Percentiles rank a stretch among this genome's conserved stretches.
Evolutionary conservation across 176 grass and related monocot genomes (phyloP).

Genomic region (Aechmea fasciata): DNA sequence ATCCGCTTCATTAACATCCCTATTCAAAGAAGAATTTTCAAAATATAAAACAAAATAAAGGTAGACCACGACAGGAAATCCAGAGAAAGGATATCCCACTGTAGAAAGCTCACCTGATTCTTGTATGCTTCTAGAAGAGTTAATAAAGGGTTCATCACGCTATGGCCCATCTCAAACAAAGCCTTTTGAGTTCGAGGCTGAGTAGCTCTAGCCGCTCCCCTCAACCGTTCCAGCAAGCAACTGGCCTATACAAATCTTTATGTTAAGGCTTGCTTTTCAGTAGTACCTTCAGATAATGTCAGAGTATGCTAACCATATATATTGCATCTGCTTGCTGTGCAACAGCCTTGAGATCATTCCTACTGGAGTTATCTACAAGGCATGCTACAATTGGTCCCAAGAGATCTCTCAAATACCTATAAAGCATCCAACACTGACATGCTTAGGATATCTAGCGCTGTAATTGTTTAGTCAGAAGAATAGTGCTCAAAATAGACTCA

Average conservation of each 20-base stretch:
- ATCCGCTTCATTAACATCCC: no score
- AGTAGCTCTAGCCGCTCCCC: slow-evolving; percentile 88
- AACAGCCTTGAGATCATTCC: slow-evolving; percentile 84
- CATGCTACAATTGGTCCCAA: slow-evolving; percentile 78
- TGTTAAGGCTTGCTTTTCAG: neutral
- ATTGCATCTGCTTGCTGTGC: slow-evolving; percentile 75
- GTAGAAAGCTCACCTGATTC: slow-evolving; percentile 54
- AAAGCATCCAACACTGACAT: slow-evolving; percentile 19
- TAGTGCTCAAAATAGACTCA: slow-evolving; percentile 45
- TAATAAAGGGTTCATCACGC: slow-evolving; percentile 79
- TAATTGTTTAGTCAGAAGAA: slow-evolving; percentile 15
- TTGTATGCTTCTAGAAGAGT: slow-evolving; percentile 83
- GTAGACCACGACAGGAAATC: slow-evolving; percentile 4
- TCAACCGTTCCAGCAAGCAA: slow-evolving; percentile 90
- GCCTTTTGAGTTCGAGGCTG: slow-evolving; percentile 87
- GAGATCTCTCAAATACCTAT: slow-evolving; percentile 87
- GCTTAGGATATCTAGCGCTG: slow-evolving; percentile 12
- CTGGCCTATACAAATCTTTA: slow-evolving; percentile 46
- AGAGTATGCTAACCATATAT: slow-evolving; percentile 62
- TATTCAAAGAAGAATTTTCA: neutral
- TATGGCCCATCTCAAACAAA: slow-evolving; percentile 83
- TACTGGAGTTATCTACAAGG: slow-evolving; percentile 70
- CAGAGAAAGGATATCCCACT: slow-evolving; percentile 8
- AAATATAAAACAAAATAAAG: neutral
- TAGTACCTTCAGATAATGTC: neutral